Evolutionary conservation across 2,329 filamentous ascomycete species (phyloP).

Genomic region (Madurella mycetomatis): DNA sequence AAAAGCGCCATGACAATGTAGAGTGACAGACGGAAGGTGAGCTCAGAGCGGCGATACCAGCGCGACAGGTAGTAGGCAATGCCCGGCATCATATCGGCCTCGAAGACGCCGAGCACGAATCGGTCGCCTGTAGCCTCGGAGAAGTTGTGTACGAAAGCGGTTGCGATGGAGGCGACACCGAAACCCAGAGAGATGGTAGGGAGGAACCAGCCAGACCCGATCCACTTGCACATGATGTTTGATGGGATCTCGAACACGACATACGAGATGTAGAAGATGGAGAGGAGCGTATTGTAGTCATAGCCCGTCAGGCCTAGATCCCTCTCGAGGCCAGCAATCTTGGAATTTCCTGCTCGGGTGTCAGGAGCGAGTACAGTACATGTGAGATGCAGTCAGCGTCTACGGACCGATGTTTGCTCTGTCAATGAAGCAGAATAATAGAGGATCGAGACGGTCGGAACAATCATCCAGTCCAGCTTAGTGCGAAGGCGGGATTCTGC

Average conservation of each 20-base stretch:
- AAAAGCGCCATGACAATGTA: constrained; percentile 62
- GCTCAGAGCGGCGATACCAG: constrained; percentile 59
- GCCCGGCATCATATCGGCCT: constrained; percentile 61
- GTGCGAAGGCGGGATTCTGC: constrained; percentile 52
- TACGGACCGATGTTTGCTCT: constrained; percentile 60
- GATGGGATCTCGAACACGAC: constrained; percentile 59
- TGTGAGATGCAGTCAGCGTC: too few relatives aligned
- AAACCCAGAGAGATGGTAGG: constrained; percentile 53
- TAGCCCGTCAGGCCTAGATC: constrained; percentile 51
- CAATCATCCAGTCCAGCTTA: constrained; percentile 60
- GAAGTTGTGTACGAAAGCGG: constrained; percentile 52
- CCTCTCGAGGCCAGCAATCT: constrained; percentile 50
- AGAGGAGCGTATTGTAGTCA: constrained; percentile 58
- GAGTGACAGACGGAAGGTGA: constrained; percentile 56
- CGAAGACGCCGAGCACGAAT: constrained; percentile 55
- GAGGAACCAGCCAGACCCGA: constrained; percentile 61
- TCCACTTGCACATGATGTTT: constrained; percentile 57
- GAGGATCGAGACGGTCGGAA: constrained; percentile 59
- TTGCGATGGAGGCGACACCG: constrained; percentile 52
- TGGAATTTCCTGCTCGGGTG: constrained; percentile 48
- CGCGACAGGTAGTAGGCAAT: constrained; percentile 57
- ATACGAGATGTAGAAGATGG: constrained; percentile 59
- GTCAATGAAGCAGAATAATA: constrained; percentile 70
- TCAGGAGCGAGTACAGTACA: neutral
- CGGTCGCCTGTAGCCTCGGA: constrained; percentile 47